These are phyloP conservation scores for Pezicula carpinea DNA, from an alignment of 2,329 filamentous ascomycete species.

Conservation along the genomic window DNA sequence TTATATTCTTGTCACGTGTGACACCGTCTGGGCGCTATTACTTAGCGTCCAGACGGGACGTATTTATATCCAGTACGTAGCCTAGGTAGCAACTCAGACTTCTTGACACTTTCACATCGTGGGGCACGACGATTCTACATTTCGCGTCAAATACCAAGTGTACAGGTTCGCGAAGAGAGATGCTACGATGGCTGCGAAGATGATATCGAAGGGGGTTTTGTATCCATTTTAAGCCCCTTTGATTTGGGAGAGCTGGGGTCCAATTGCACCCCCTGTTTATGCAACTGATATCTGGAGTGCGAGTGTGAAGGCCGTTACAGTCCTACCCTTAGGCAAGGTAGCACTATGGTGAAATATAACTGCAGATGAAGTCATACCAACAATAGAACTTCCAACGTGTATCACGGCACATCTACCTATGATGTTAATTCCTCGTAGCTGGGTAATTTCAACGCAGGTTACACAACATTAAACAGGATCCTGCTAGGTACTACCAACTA, in stretches of 20 bases:
- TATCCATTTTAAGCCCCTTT: slow-evolving; percentile 38
- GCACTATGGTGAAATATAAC: background rate
- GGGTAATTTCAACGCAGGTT: background rate
- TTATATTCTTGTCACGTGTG: no score
- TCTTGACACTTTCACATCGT: no score
- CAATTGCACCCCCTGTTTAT: slow-evolving; percentile 40
- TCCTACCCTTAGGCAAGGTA: slow-evolving; percentile 28
- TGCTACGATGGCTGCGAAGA: slow-evolving; percentile 30
- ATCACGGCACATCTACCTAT: background rate
- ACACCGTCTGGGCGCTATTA: no score
- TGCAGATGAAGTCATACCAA: background rate
- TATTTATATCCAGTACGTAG: no score
- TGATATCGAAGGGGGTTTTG: slow-evolving; percentile 33
- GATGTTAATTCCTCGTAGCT: background rate
- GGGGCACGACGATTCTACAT: no score
- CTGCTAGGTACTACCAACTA: no score
- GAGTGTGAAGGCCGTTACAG: slow-evolving; percentile 39
- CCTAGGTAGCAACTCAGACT: no score
- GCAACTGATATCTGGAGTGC: slow-evolving; percentile 38
- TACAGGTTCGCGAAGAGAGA: slow-evolving; percentile 33
- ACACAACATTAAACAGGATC: no score
- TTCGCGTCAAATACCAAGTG: slow-evolving; percentile 38
- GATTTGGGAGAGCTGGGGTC: slow-evolving; percentile 38
- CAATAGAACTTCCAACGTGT: background rate
- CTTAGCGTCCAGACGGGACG: no score